Evolutionary conservation across 2,329 filamentous ascomycete species (phyloP).

Genomic region (Penicillium griseofulvum): DNA sequence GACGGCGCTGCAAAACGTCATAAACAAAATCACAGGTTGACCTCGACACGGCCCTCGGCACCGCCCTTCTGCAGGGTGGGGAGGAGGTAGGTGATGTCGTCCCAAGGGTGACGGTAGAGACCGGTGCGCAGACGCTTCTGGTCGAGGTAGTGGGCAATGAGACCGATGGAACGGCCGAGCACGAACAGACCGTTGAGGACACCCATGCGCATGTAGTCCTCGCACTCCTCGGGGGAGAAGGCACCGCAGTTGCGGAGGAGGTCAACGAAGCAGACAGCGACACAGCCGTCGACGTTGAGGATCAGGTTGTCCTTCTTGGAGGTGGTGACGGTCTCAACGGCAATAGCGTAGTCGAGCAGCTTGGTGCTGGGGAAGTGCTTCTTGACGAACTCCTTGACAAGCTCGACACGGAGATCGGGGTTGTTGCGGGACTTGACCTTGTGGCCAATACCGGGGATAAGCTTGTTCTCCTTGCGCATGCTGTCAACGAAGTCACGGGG

Average conservation of each 20-base stretch:
- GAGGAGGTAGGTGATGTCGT: constrained; percentile 93
- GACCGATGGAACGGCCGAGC: constrained; percentile 91
- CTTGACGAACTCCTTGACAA: constrained; percentile 98
- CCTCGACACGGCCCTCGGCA: constrained; percentile 84
- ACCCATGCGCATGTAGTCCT: constrained; percentile 99
- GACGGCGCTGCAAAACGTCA: constrained; percentile 30
- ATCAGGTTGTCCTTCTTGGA: constrained; percentile 99
- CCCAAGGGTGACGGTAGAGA: constrained; percentile 98
- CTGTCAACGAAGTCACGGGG: constrained; percentile 98
- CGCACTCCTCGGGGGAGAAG: constrained; percentile 92
- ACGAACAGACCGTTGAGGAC: constrained; percentile 99
- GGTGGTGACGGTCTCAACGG: constrained; percentile 95
- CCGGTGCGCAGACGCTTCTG: constrained; percentile 99
- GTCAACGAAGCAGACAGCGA: constrained; percentile 98
- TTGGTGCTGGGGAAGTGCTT: constrained; percentile 98
- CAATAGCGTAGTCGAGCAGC: constrained; percentile 97
- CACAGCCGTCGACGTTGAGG: constrained; percentile 96
- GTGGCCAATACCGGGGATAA: constrained; percentile 98
- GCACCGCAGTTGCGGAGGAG: constrained; percentile 96
- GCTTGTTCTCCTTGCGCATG: constrained; percentile 99
- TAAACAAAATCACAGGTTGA: constrained; percentile 61
- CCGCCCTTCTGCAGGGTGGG: constrained; percentile 73
- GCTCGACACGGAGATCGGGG: constrained; percentile 98
- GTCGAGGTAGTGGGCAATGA: constrained; percentile 99
- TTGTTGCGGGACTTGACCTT: constrained; percentile 99